Evolutionary conservation across 441 rosid species (phyloP).

Genomic region (Kokia cookei): DNA sequence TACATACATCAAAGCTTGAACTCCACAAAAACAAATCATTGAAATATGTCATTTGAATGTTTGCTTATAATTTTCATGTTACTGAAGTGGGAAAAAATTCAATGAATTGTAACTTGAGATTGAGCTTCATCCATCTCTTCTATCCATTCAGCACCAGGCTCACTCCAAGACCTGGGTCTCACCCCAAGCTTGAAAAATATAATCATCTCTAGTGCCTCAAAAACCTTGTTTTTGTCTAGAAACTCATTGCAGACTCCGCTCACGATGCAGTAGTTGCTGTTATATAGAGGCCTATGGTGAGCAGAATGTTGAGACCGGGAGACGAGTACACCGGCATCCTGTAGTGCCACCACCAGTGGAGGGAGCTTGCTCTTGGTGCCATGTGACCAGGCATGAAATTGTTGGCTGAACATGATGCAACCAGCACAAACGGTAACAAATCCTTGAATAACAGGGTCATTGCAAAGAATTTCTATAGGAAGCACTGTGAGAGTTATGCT

Average conservation of each 20-base stretch:
- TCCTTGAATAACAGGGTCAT: slow-evolving; percentile 40
- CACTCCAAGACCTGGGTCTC: slow-evolving; percentile 80
- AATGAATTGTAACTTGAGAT: slow-evolving; percentile 16
- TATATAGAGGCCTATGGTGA: slow-evolving; percentile 77
- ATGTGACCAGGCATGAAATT: slow-evolving; percentile 92
- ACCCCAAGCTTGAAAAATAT: slow-evolving; percentile 54
- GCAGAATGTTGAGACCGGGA: slow-evolving; percentile 57
- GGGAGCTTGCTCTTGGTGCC: slow-evolving; percentile 85
- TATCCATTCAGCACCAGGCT: slow-evolving; percentile 57
- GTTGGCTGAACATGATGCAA: slow-evolving; percentile 94
- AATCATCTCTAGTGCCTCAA: slow-evolving; percentile 71
- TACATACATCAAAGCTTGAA: neutral
- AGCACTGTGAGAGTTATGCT: slow-evolving; percentile 45
- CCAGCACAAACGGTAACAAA: slow-evolving; percentile 52
- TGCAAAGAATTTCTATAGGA: slow-evolving; percentile 43
- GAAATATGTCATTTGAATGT: neutral
- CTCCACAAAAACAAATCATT: neutral
- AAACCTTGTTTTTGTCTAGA: slow-evolving; percentile 54
- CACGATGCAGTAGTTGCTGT: slow-evolving; percentile 83
- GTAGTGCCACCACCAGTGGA: slow-evolving; percentile 49
- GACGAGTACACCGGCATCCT: slow-evolving; percentile 65
- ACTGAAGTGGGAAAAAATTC: neutral
- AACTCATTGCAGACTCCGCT: slow-evolving; percentile 76
- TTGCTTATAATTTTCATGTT: neutral
- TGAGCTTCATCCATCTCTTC: slow-evolving; percentile 40